Evolutionary conservation across 805 yeast species (phyloP).

Genomic region (Cyberlindnera lachancei): DNA sequence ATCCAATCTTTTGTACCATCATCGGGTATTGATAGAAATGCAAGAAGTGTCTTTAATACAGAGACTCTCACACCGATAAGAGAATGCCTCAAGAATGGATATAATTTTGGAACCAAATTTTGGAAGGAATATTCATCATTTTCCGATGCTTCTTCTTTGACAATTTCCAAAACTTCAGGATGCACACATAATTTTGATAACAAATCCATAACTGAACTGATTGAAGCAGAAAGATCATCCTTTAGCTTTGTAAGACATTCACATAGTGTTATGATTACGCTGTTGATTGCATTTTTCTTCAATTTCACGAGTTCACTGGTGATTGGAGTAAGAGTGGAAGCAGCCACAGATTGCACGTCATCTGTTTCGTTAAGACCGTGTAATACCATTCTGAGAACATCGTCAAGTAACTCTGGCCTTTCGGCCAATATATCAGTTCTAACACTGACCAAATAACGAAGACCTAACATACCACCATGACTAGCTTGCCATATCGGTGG

Average conservation of each 20-base stretch:
- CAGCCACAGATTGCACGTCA: slow-evolving; percentile 96
- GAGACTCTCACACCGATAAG: slow-evolving; percentile 86
- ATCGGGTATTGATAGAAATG: slow-evolving; percentile 59
- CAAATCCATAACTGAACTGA: slow-evolving; percentile 93
- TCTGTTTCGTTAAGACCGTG: slow-evolving; percentile 76
- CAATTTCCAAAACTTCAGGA: slow-evolving; percentile 62
- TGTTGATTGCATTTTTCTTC: slow-evolving; percentile 38
- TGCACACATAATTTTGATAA: slow-evolving; percentile 82
- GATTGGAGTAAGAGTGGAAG: slow-evolving; percentile 86
- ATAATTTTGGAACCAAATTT: slow-evolving; percentile 77
- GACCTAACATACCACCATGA: slow-evolving; percentile 95
- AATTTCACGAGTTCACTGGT: slow-evolving; percentile 77
- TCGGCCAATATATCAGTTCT: slow-evolving; percentile 68
- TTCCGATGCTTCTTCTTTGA: slow-evolving; percentile 52
- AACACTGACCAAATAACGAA: slow-evolving; percentile 86
- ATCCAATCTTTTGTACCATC: slow-evolving; percentile 62
- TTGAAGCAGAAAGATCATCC: slow-evolving; percentile 91
- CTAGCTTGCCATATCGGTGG: slow-evolving; percentile 90
- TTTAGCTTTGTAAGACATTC: slow-evolving; percentile 72
- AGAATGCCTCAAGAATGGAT: slow-evolving; percentile 90
- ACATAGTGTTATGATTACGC: slow-evolving; percentile 74
- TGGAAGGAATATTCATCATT: slow-evolving; percentile 56
- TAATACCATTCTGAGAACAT: slow-evolving; percentile 76
- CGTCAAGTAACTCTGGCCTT: slow-evolving; percentile 49
- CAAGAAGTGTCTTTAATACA: slow-evolving; percentile 70